phyloP scores from a whole-genome alignment of 2,329 filamentous ascomycete genomes.

The Ilyonectria sp. region DNA sequence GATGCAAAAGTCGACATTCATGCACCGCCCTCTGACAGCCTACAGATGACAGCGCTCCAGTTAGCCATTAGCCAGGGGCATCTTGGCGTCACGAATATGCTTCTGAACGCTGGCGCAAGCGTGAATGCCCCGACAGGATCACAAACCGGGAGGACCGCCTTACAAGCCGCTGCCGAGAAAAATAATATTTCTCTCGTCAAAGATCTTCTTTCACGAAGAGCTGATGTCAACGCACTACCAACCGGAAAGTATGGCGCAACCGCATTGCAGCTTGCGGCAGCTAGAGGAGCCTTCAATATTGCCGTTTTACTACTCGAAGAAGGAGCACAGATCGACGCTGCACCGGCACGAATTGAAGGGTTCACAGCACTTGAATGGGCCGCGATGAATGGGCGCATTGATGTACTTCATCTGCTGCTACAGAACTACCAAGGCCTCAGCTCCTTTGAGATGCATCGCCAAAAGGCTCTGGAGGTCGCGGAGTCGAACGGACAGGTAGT shows the following conservation, averaged over 20 bases:
- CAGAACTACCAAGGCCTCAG: too few relatives aligned
- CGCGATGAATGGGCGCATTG: slow-evolving; percentile 12
- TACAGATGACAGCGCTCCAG: too few relatives aligned
- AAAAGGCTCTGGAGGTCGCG: too few relatives aligned
- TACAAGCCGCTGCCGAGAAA: slow-evolving; percentile 38
- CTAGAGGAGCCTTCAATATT: neutral
- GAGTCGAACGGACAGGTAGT: too few relatives aligned
- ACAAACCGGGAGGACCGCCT: slow-evolving; percentile 16
- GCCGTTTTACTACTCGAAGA: slow-evolving; percentile 1
- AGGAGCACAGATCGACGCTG: neutral
- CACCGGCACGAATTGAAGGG: accelerated
- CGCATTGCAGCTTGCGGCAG: neutral
- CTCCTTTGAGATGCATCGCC: too few relatives aligned
- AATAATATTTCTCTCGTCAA: slow-evolving; percentile 38
- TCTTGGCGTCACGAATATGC: neutral
- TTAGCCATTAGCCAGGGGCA: too few relatives aligned
- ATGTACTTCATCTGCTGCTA: slow-evolving; percentile 22
- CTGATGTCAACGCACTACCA: slow-evolving; percentile 51
- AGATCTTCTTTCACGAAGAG: slow-evolving; percentile 54
- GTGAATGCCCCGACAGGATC: slow-evolving; percentile 42
- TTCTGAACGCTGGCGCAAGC: slow-evolving; percentile 50
- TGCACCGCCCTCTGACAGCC: too few relatives aligned
- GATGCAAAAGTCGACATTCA: too few relatives aligned
- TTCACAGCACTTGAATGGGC: slow-evolving; percentile 17
- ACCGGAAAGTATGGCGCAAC: accelerated